phyloP scores from a whole-genome alignment of 345 rosid genomes.

The Theobroma cacao region DNA sequence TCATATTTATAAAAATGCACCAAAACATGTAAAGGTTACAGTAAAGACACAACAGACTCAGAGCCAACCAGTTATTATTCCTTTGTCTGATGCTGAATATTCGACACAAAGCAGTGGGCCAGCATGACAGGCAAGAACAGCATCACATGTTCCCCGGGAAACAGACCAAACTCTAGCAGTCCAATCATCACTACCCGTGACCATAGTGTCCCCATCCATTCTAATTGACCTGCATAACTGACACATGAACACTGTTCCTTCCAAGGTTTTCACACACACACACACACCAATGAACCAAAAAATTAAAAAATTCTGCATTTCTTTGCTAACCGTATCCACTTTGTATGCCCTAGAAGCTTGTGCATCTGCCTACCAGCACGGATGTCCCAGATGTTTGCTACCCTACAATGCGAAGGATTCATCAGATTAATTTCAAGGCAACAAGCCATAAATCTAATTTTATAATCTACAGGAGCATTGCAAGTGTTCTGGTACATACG shows the following conservation, averaged over 20 bases:
- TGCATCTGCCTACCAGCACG: constrained; percentile 99
- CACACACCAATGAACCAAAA: neutral
- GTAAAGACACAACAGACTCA: neutral
- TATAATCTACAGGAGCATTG: neutral
- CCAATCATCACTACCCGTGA: constrained; percentile 99
- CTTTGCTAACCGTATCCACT: constrained; percentile 88
- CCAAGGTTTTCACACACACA: constrained; percentile 5
- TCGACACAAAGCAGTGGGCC: constrained; percentile 88
- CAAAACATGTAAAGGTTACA: neutral
- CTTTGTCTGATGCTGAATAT: constrained; percentile 74
- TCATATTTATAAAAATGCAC: neutral
- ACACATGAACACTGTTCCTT: constrained; percentile 11
- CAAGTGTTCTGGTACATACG: constrained; percentile 45
- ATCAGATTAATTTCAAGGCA: constrained; percentile 10
- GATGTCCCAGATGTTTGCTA: constrained; percentile 95
- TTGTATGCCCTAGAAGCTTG: constrained; percentile 89
- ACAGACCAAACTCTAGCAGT: constrained; percentile 99
- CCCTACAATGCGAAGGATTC: constrained; percentile 42
- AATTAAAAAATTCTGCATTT: neutral
- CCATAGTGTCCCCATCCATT: constrained; percentile 92
- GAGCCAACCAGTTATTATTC: constrained; percentile 84
- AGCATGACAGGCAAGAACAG: constrained; percentile 96
- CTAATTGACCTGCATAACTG: constrained; percentile 72
- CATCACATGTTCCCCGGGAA: constrained; percentile 84
- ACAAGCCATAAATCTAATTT: neutral